A percentile compares a stretch with the other conserved stretches of the same genome.
Conservation (phyloP, 345 rosid genomes). For the Eutrema japonicum region DNA sequence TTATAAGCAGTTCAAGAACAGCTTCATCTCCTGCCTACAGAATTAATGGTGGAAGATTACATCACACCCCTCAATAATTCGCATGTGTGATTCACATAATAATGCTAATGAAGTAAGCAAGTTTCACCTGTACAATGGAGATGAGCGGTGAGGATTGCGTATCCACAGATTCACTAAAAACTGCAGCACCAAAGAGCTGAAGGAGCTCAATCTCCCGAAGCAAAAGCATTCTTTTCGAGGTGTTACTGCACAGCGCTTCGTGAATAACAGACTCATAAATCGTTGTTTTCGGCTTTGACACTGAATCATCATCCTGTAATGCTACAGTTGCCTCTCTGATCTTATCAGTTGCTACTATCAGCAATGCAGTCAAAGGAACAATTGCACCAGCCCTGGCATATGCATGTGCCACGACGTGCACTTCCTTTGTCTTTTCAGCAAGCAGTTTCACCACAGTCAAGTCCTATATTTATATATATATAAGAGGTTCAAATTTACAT, state of each 20-base stretch:
- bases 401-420: conserved; percentile 57
- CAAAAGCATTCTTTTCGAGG: conserved; percentile 57
- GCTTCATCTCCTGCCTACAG: conserved; percentile 78
- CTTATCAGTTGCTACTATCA: conserved; percentile 58
- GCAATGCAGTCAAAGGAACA: conserved; percentile 58
- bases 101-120: background rate
- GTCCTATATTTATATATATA: conserved; percentile 48
- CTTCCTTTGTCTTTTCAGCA: conserved; percentile 62
- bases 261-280: conserved; percentile 64
- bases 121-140: conserved; percentile 59
- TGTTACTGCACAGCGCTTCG: conserved; percentile 55
- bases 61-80: conserved; percentile 1
- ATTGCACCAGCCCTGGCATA: conserved; percentile 58
- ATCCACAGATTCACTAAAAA: conserved; percentile 42
- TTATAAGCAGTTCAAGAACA: conserved; percentile 64
- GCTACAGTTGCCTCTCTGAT: conserved; percentile 51
- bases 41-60: conserved; percentile 1
- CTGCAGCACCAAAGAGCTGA: conserved; percentile 66
- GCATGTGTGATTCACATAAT: conserved; percentile 2
- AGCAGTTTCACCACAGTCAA: conserved; percentile 60
- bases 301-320: conserved; percentile 47
- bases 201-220: conserved; percentile 73
- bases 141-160: conserved; percentile 59
- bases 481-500: background rate
- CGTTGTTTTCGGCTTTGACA: conserved; percentile 55